Evolutionary conservation across 2,329 filamentous ascomycete genomes (phyloP).

Genomic region (Fusarium succisae): DNA sequence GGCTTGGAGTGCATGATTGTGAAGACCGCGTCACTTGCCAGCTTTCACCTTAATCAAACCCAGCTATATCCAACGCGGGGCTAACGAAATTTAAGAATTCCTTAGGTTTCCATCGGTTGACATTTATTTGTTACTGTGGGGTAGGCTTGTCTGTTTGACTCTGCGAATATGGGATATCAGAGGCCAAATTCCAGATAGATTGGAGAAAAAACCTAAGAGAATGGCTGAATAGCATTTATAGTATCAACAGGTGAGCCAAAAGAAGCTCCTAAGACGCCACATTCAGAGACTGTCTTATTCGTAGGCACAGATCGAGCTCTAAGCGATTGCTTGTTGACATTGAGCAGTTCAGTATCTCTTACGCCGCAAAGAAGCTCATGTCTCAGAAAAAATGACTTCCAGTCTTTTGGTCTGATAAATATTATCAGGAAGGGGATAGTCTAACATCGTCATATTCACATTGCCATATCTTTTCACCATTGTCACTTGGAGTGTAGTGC

Average conservation of each 20-base stretch:
- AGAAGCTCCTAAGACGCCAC: neutral
- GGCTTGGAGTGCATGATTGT: neutral
- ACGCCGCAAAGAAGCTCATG: neutral
- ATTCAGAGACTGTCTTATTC: neutral
- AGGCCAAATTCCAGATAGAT: neutral
- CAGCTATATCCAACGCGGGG: accelerated
- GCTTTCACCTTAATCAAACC: too few relatives aligned
- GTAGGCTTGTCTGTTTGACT: neutral
- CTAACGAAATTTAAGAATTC: accelerated
- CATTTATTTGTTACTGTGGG: too few relatives aligned
- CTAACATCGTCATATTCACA: accelerated
- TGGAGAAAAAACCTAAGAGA: neutral
- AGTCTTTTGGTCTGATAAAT: accelerated
- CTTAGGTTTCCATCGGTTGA: accelerated
- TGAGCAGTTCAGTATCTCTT: too few relatives aligned
- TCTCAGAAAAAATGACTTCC: neutral
- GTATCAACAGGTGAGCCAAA: neutral
- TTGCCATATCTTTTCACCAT: accelerated
- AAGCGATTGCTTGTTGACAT: neutral
- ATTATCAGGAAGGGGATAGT: accelerated
- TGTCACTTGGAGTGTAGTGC: accelerated
- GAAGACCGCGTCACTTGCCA: accelerated
- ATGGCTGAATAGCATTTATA: neutral
- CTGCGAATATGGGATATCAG: too few relatives aligned
- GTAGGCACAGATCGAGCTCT: accelerated